Evolutionary conservation across 306 rosid genomes (phyloP), one percentile per base, ranked within the genome.

Genomic region (Psophocarpus tetragonolobus): DNA sequence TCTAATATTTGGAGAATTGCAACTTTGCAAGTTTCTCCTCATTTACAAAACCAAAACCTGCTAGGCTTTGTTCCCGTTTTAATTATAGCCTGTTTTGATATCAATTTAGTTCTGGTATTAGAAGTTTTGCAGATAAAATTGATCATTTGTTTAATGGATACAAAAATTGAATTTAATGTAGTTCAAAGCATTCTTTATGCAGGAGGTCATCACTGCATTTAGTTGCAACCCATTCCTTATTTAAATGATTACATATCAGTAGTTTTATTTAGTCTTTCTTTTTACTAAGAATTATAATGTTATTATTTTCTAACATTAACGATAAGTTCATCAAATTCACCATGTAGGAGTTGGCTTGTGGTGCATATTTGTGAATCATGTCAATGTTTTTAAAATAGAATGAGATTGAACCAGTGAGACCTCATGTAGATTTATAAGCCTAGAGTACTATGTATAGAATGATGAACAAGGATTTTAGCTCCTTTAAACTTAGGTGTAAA

Each of bases 1-100:
- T 23, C 54, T 57, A 20, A 10, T 60, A 5, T 47, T 63, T 13
- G 5, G 33, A 70, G n/a, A 71, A 23, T 79, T 65, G 42, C 77
- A 71, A 79, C 35, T 42, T 79, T 65, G 42, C 77, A 71, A 79
- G 47, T 42, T 45, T 61, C 29, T 50, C 18, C 14, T 8, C 47
- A 17, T 60, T 61, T 71, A 64, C 61, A 33, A 17, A 35, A 45
- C 62, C 21, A 14, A 39, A 14, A 36, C 38, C 18, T 71, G 32
- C 17, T 45, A 33, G 8, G 53, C 60, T 39, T 27, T 50, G 21
- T n/a, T 18, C 38, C 71, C 24, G 33, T 57, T 48, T 45, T 23
- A 30, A 20, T 29, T 56, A 30, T 35, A 29, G 9, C 50, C 56
- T 66, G 38, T 42, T 50, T 66, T 58, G 2, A 36, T 66, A 36